These are phyloP conservation scores for Paramecium biaurelia DNA, from an alignment of 73 alveolate genomes.

Conservation along the genomic window DNA sequence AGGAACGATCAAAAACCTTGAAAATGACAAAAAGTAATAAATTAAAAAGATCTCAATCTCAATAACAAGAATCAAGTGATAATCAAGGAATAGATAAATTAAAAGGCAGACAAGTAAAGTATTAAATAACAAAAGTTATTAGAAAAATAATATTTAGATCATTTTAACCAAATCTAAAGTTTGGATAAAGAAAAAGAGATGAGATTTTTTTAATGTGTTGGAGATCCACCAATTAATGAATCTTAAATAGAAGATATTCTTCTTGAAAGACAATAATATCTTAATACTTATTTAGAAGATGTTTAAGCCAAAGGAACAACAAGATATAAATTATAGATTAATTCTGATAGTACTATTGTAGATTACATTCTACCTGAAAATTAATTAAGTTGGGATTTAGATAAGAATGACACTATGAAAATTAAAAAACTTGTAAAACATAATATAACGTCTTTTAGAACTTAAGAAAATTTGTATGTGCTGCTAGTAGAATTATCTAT, in stretches of 20 bases:
- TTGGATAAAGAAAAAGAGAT: conserved; percentile 65
- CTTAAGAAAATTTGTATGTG: conserved; percentile 54
- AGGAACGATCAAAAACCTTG: conserved; percentile 46
- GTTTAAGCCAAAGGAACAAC: conserved; percentile 47
- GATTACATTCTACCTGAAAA: conserved; percentile 11
- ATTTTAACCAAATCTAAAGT: conserved; percentile 33
- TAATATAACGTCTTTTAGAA: not conserved
- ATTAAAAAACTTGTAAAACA: conserved; percentile 6
- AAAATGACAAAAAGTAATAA: not conserved
- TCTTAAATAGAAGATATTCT: not conserved
- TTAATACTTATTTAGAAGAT: not conserved
- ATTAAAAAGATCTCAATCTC: conserved; percentile 38
- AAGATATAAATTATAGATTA: conserved; percentile 13
- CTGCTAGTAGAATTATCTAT: conserved; percentile 55
- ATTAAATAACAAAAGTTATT: not conserved
- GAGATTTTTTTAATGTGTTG: conserved; percentile 62
- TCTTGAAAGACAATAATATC: conserved; percentile 38
- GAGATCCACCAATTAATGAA: conserved; percentile 54
- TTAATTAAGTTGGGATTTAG: conserved; percentile 53
- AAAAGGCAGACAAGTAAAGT: not conserved
- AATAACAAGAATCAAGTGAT: not conserved
- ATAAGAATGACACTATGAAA: conserved; percentile 56
- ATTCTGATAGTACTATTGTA: conserved; percentile 44
- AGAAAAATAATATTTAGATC: conserved; percentile 54
- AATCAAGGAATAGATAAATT: not conserved